Percentiles rank a stretch among this genome's conserved stretches.
Evolutionary conservation across 2,329 filamentous ascomycete species (phyloP).

Genomic region (Lachnellula willkommii): DNA sequence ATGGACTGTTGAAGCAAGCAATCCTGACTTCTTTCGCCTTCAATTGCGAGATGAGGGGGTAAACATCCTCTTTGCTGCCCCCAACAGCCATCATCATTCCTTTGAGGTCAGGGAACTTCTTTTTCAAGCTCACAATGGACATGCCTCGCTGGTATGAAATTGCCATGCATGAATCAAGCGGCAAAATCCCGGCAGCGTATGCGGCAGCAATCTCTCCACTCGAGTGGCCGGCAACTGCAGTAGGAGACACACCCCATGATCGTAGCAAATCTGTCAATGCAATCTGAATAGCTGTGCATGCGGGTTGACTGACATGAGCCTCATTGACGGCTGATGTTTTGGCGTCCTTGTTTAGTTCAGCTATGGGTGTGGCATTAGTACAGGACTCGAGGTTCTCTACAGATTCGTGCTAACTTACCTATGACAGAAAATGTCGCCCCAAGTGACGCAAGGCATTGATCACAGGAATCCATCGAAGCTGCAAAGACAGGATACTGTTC

Average conservation of each 20-base stretch:
- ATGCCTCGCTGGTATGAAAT: constrained; percentile 40
- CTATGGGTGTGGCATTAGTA: constrained; percentile 10
- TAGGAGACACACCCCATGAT: constrained; percentile 37
- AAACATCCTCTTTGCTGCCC: constrained; percentile 10
- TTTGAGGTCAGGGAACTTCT: constrained; percentile 7
- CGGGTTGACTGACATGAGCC: constrained; percentile 35
- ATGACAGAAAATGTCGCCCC: constrained; percentile 22
- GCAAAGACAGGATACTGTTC: constrained; percentile 21
- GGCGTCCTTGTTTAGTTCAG: constrained; percentile 23
- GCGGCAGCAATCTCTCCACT: constrained; percentile 46
- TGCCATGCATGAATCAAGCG: constrained; percentile 33
- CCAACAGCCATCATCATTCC: constrained; percentile 18
- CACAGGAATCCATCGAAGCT: constrained; percentile 24
- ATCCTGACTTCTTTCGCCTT: constrained; percentile 12
- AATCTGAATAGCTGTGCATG: constrained; percentile 45
- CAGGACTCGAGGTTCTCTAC: background rate
- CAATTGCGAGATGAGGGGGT: constrained; percentile 4
- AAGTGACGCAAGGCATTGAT: constrained; percentile 30
- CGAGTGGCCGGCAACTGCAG: constrained; percentile 39
- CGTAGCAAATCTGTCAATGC: constrained; percentile 39
- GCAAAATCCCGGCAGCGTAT: constrained; percentile 36
- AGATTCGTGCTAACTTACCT: constrained; percentile 8
- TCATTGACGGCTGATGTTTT: constrained; percentile 17
- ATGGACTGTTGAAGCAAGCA: constrained; percentile 29
- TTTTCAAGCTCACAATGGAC: constrained; percentile 13